Evolutionary conservation across 306 rosid genomes (phyloP).

Genomic region (Abrus precatorius): DNA sequence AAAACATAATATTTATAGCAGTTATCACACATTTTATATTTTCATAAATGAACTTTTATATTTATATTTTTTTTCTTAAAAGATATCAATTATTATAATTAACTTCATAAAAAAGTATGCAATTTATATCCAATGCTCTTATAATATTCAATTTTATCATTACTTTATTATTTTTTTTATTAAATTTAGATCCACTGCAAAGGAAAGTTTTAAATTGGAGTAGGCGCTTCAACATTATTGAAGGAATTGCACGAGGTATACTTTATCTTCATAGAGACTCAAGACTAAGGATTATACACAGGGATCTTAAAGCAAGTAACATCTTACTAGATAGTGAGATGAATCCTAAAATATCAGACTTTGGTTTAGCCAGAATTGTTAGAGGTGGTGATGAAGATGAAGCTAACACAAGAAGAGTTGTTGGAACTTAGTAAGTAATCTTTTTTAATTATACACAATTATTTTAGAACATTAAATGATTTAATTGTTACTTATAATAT

Average conservation of each 20-base stretch:
- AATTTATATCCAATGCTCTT: too few relatives aligned
- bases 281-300: conserved; percentile 49
- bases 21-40: not conserved
- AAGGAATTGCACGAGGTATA: conserved; percentile 54
- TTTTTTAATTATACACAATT: not conserved
- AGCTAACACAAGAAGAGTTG: conserved; percentile 52
- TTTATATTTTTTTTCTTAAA: too few relatives aligned
- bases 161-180: not conserved
- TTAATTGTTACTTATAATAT: not conserved
- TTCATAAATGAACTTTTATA: not conserved
- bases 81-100: too few relatives aligned
- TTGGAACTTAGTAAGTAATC: conserved; percentile 51
- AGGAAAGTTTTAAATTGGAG: conserved; percentile 42
- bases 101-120: too few relatives aligned
- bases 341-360: conserved; percentile 51
- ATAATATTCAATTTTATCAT: not conserved
- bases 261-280: conserved; percentile 54
- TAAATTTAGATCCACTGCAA: conserved; percentile 39
- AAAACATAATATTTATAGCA: not conserved
- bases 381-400: conserved; percentile 41
- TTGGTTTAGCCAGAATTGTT: conserved; percentile 55
- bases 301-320: conserved; percentile 55
- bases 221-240: conserved; percentile 42
- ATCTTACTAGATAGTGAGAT: conserved; percentile 43
- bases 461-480: not conserved